phyloP scores from a whole-genome alignment of 1,284 basidiomycete genomes.

The Trametes hirsuta region DNA sequence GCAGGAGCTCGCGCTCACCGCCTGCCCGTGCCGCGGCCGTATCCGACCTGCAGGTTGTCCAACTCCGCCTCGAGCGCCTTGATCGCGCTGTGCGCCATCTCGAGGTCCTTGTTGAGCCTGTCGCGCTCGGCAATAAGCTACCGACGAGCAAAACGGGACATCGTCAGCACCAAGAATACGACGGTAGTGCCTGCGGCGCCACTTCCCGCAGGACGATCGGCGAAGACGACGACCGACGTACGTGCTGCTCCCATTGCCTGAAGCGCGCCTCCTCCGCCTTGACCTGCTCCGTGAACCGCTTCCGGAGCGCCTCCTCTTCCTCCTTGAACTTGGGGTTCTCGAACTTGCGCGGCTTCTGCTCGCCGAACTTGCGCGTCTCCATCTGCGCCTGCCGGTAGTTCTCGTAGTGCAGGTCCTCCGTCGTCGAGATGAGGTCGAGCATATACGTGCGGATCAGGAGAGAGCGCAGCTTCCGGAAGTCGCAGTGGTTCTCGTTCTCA shows the following conservation, averaged over 20 bases:
- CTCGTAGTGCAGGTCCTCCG: slow-evolving; percentile 97
- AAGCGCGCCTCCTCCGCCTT: slow-evolving; percentile 98
- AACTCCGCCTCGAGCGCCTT: slow-evolving; percentile 89
- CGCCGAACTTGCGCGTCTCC: slow-evolving; percentile 99
- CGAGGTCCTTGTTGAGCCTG: slow-evolving; percentile 95
- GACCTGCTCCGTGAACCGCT: slow-evolving; percentile 99
- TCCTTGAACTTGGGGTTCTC: slow-evolving; percentile 99
- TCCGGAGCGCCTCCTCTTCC: slow-evolving; percentile 95
- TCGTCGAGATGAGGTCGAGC: slow-evolving; percentile 96
- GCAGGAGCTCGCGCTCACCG: slow-evolving; percentile 43
- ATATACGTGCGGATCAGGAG: slow-evolving; percentile 98
- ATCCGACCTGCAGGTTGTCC: slow-evolving; percentile 87
- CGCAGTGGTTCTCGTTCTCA: slow-evolving; percentile 99
- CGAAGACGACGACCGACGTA: slow-evolving; percentile 51
- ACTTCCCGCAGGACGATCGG: background rate
- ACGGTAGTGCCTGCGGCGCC: background rate
- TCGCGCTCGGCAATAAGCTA: slow-evolving; percentile 96
- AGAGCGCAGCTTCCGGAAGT: slow-evolving; percentile 97
- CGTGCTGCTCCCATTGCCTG: slow-evolving; percentile 99
- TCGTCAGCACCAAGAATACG: slow-evolving; percentile 8
- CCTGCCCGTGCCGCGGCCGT: slow-evolving; percentile 75
- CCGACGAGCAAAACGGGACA: slow-evolving; percentile 12
- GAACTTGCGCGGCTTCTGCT: slow-evolving; percentile 97
- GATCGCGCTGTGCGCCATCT: slow-evolving; percentile 90
- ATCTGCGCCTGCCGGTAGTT: slow-evolving; percentile 98